Base-by-base conservation (phyloP, 768 basidiomycete genomes). In the Gloeostereum incarnatum region DNA sequence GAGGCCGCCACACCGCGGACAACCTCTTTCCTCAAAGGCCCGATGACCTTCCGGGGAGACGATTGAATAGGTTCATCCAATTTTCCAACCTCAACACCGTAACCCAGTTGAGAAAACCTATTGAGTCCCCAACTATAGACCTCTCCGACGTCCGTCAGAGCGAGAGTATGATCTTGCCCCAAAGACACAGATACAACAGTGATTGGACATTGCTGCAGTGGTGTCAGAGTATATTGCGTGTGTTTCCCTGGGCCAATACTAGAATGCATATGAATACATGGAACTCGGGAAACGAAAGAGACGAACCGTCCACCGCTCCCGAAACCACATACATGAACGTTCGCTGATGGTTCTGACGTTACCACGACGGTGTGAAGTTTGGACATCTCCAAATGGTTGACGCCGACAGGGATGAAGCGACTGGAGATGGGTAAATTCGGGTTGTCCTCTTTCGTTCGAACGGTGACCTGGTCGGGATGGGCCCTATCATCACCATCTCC, bases 161-260 rank as follows among this genome's bases (percentile, higher is more conserved):
- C 85, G 20, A 98, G 73, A 0, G 93, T 93, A 53, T 98, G 96
- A 50, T 99, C 96, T 55, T 94, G 94, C 8, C 89, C 93, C 5
- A 92, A 66, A 0, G 91, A 89, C 18, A 97, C 72, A 10, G 76
- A 63, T 5, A 67, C 60, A 21, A 92, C 70, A 0, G 63, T 61
- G 26, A 77, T 65, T 1, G 72, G 59, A 31, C 83, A 64, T 21
- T 76, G 71, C 1, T 70, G 52, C 11, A 87, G 56, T 1, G 80
- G 75, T 29, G 71, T 71, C 21, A 91, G 68, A 9, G 67, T 65
- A 44, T 83, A 83, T 54, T 92, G 88, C 10, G 83, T 90, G 49
- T 91, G 84, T 27, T 83, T 72, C 2, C 69, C 71, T 2, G 72
- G 70, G 2, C 89, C 92, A 11, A 92, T 69, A 13, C 87, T 87